Conservation (phyloP, 2,329 filamentous ascomycete genomes). For the Xylaria sp. region DNA sequence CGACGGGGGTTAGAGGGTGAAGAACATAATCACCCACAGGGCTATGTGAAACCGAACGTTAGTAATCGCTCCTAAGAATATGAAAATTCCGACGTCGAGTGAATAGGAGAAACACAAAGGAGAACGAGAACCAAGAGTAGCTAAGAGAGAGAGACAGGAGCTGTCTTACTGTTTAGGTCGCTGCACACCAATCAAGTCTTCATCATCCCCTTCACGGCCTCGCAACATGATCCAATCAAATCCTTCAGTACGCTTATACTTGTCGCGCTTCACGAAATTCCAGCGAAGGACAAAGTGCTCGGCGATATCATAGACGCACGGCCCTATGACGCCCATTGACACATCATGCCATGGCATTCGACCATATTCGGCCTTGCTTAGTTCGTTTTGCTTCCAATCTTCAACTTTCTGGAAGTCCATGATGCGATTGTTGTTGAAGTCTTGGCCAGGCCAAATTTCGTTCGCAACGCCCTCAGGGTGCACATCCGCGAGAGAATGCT, state of each 20-base stretch:
- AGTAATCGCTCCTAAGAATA: not conserved
- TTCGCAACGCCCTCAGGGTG: slow-evolving; percentile 84
- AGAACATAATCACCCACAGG: slow-evolving; percentile 88
- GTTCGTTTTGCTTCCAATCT: slow-evolving; percentile 92
- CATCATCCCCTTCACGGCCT: slow-evolving; percentile 79
- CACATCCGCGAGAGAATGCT: slow-evolving; percentile 86
- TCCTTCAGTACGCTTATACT: slow-evolving; percentile 88
- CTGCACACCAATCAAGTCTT: slow-evolving; percentile 89
- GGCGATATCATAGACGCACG: slow-evolving; percentile 91
- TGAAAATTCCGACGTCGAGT: too few relatives aligned
- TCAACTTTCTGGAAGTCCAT: slow-evolving; percentile 94
- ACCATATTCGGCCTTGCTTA: slow-evolving; percentile 90
- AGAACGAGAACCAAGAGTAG: not conserved
- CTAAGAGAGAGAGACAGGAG: not conserved
- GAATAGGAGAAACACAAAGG: not conserved
- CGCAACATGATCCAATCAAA: slow-evolving; percentile 89
- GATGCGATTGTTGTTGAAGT: slow-evolving; percentile 97
- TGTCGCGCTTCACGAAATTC: slow-evolving; percentile 98
- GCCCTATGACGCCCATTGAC: slow-evolving; percentile 88
- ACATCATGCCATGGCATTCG: slow-evolving; percentile 99
- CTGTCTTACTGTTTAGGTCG: slow-evolving; percentile 73
- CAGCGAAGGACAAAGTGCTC: slow-evolving; percentile 95
- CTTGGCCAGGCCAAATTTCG: slow-evolving; percentile 93
- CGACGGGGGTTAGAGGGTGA: slow-evolving; percentile 79
- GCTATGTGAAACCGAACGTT: slow-evolving; percentile 24